Evolutionary conservation across 2,329 filamentous ascomycete species (phyloP), one percentile per base, ranked within the genome.

Genomic region (Aspergillus proliferans): DNA sequence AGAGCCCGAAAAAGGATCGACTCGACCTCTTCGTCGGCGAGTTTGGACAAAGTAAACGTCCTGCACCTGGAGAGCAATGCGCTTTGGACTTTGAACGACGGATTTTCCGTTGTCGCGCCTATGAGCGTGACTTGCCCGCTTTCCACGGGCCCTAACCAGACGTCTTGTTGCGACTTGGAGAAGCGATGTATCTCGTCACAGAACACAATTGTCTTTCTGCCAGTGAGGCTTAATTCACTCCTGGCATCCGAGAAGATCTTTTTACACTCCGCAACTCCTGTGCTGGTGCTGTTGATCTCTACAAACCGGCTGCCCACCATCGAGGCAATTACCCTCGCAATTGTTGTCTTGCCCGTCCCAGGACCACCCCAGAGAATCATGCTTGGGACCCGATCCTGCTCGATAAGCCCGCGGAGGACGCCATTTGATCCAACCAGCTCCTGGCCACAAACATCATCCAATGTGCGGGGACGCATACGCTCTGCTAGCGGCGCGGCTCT

Each of bases 151-250:
- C 86, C 88, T 1, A 98, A 76, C 59, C 97, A 97, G 1, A 96
- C 87, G 69, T 97, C 93, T 65, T 98, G 93, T 67, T 97, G 93
- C 0, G 84, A 79, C 71, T 95, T 96, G 58, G 81, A 87, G 75
- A 95, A 95, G 24, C 92, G 76, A 69, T 95, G 90, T 43, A 96
- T 93, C 74, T 97, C 93, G 71, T 98, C 93, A 72, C 92, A 96
- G 68, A 98, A 98, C 55, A 98, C 83, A 55, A 98, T 95, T 0
- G 93, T 97, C 71, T 88, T 92, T 52, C 90, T 80, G 1, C 92
- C 92, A 0, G 89, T 94, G 46, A 97, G 74, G 1, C 77, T 74
- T 43, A 90, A 72, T 66, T 97, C 93, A 61, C 84, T 87, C 51
- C 81, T 83, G 0, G 93, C 91, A 57, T 96, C 90, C 19, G 77